Percentiles rank a stretch among this genome's conserved stretches.
Evolutionary conservation across 768 basidiomycete species (phyloP).

Genomic region (Trichaptum fuscoviolaceum): DNA sequence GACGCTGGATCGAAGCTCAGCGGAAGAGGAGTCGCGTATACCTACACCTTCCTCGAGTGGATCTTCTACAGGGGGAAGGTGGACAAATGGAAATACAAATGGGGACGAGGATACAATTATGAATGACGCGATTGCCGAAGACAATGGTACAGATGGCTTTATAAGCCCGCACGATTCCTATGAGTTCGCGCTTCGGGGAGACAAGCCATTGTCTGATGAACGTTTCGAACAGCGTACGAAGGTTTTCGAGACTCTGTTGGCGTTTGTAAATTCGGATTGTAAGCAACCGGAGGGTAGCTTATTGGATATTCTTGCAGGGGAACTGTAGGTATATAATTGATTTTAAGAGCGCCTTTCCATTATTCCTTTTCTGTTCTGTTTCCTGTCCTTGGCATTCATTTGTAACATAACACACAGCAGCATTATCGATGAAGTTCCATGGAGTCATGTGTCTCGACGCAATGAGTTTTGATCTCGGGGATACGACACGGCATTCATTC

Average conservation of each 20-base stretch:
- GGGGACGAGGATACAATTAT: conserved; percentile 15
- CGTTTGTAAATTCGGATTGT: conserved; percentile 53
- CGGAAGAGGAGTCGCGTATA: background rate
- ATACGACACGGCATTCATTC: conserved; percentile 35
- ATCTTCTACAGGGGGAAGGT: background rate
- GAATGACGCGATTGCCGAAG: conserved; percentile 25
- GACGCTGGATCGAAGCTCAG: background rate
- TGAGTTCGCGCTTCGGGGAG: conserved; percentile 16
- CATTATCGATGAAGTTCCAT: background rate
- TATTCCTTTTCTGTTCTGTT: background rate
- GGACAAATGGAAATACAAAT: background rate
- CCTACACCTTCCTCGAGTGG: background rate
- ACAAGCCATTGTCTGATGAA: conserved; percentile 33
- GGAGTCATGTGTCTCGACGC: background rate
- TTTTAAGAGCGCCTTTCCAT: background rate
- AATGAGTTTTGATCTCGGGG: background rate
- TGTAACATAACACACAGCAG: background rate
- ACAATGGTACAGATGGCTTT: conserved; percentile 11
- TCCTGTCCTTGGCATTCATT: background rate
- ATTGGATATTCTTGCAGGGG: conserved; percentile 52
- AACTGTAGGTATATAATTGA: background rate
- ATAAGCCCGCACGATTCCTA: conserved; percentile 10
- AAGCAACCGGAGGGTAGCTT: conserved; percentile 66
- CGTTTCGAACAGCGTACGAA: conserved; percentile 61
- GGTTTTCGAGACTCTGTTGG: conserved; percentile 64